Percentiles rank a stretch among this genome's conserved stretches.
Conservation (phyloP, 495 filamentous ascomycete genomes). For the Lasiosphaeria miniovina region DNA sequence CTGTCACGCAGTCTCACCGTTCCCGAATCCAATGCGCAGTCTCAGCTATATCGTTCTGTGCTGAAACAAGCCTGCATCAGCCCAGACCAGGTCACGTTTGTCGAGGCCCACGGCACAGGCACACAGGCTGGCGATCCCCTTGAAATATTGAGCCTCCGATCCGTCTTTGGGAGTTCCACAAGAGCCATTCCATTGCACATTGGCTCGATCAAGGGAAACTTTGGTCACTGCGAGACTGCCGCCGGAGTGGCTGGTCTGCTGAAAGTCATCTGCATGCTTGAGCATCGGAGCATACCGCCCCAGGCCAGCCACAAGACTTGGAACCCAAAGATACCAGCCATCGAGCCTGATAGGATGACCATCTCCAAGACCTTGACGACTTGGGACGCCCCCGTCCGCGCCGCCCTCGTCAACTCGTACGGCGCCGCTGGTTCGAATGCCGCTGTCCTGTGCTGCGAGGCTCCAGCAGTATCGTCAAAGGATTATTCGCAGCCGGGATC, state of each 20-base stretch:
- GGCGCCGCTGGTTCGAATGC: slow-evolving; percentile 51
- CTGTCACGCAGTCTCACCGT: slow-evolving; percentile 61
- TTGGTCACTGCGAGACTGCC: slow-evolving; percentile 73
- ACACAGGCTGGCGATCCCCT: slow-evolving; percentile 66
- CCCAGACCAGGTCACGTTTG: slow-evolving; percentile 58
- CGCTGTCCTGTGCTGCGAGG: slow-evolving; percentile 37
- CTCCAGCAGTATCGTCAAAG: not conserved
- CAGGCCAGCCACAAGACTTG: slow-evolving; percentile 55
- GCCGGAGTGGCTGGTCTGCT: slow-evolving; percentile 68
- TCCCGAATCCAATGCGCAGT: slow-evolving; percentile 59
- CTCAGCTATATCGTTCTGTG: slow-evolving; percentile 55
- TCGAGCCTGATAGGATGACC: slow-evolving; percentile 25
- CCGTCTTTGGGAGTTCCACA: slow-evolving; percentile 48
- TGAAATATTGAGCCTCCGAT: slow-evolving; percentile 62
- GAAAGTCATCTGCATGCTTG: slow-evolving; percentile 74
- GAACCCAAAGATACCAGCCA: slow-evolving; percentile 51
- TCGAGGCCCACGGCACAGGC: slow-evolving; percentile 75
- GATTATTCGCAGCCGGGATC: not conserved
- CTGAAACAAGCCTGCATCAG: slow-evolving; percentile 55
- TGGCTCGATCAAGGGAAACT: slow-evolving; percentile 72
- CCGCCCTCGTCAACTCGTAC: slow-evolving; percentile 52
- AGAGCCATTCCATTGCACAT: slow-evolving; percentile 56
- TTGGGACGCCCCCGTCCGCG: slow-evolving; percentile 20
- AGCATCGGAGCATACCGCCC: slow-evolving; percentile 68
- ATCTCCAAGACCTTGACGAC: slow-evolving; percentile 27